Evolutionary conservation across 1,284 basidiomycete genomes (phyloP).

Genomic region (Tilletia horrida): DNA sequence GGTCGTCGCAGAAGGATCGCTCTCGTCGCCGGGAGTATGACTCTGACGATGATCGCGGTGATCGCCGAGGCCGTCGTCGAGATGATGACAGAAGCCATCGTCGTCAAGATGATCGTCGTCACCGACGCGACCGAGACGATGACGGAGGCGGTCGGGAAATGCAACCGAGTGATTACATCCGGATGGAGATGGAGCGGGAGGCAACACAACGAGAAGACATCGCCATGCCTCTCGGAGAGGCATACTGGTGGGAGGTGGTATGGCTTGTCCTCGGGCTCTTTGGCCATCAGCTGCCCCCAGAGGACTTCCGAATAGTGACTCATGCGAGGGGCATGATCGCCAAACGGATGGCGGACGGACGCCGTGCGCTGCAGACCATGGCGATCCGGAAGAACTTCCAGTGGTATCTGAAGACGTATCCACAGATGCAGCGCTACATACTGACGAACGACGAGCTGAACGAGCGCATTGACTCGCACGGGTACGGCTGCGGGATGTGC

Average conservation of each 20-base stretch:
- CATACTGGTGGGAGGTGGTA: constrained; percentile 14
- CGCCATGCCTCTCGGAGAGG: neutral
- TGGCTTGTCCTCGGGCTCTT: neutral
- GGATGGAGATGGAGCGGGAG: neutral
- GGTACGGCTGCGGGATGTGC: constrained; percentile 14
- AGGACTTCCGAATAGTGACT: neutral
- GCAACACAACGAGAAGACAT: neutral
- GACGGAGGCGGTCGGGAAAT: neutral
- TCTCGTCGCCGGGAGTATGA: neutral
- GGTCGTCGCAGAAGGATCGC: neutral
- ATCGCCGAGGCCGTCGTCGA: too few species aligned
- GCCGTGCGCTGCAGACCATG: neutral
- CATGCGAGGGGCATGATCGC: neutral
- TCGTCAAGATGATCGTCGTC: too few species aligned
- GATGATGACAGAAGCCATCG: too few species aligned
- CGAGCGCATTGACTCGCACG: neutral
- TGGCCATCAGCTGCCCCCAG: constrained; percentile 2
- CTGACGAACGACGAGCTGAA: neutral
- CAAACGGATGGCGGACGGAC: neutral
- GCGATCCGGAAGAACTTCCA: constrained; percentile 11
- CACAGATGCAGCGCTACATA: neutral
- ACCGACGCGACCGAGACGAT: neutral
- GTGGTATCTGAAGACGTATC: constrained; percentile 16
- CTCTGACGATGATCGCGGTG: neutral
- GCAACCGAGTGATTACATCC: constrained; percentile 12